Conservation (phyloP, 2,329 filamentous ascomycete genomes). For the Onygenales sp. region DNA sequence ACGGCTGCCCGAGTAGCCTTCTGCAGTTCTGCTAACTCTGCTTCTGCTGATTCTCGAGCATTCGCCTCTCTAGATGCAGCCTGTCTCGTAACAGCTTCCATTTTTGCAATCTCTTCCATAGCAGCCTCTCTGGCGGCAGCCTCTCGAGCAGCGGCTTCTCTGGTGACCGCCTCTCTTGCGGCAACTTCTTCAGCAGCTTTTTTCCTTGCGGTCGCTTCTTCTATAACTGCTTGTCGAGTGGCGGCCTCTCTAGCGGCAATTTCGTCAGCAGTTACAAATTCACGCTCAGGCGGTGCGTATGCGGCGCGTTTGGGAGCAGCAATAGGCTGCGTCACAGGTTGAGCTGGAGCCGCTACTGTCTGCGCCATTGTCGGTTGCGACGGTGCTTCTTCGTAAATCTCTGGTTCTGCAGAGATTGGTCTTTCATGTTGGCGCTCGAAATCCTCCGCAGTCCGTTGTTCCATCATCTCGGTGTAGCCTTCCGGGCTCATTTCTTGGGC, state of each 20-base stretch:
- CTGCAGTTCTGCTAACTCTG: constrained; percentile 8
- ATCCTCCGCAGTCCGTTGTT: background rate
- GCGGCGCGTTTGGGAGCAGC: background rate
- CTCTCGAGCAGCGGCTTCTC: constrained; percentile 21
- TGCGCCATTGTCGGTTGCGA: background rate
- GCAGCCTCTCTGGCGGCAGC: constrained; percentile 22
- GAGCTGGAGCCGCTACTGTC: background rate
- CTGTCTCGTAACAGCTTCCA: constrained; percentile 51
- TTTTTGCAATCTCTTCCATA: constrained; percentile 18
- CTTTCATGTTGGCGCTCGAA: background rate
- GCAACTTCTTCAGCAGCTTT: constrained; percentile 7
- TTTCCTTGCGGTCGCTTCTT: constrained; percentile 7
- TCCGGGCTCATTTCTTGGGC: background rate
- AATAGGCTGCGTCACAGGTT: background rate
- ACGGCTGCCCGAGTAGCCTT: background rate
- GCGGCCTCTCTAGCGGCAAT: constrained; percentile 12
- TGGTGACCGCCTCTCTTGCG: constrained; percentile 1
- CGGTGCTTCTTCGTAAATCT: background rate
- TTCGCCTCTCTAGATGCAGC: constrained; percentile 25
- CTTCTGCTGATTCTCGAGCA: constrained; percentile 19
- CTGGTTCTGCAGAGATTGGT: background rate
- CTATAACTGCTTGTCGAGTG: constrained; percentile 7
- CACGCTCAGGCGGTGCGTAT: background rate
- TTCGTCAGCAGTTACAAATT: background rate
- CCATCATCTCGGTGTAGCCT: background rate